phyloP scores from a whole-genome alignment of 306 rosid species.

The Vigna mungo region DNA sequence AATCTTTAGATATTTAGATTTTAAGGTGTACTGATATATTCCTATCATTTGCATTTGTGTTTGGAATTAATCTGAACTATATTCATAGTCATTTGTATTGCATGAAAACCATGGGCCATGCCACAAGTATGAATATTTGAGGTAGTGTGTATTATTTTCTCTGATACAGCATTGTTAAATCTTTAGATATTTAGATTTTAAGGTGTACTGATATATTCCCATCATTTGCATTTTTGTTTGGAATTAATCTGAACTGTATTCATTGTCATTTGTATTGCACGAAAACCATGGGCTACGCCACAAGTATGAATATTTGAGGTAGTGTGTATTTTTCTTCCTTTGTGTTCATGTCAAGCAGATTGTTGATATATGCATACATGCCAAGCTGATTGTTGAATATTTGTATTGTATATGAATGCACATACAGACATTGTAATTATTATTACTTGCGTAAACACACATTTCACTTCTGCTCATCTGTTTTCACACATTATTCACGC shows the following conservation, averaged over 20 bases:
- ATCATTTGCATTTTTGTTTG: conserved; percentile 1
- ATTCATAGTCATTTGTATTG: not conserved
- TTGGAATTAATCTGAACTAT: conserved; percentile 11
- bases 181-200: not conserved
- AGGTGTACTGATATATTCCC: not conserved
- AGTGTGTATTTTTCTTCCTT: not conserved
- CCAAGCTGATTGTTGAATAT: not conserved
- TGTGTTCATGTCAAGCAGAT: not conserved
- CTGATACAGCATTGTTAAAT: conserved; percentile 16
- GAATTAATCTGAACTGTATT: conserved; percentile 3
- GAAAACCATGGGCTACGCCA: conserved; percentile 1
- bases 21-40: conserved; percentile 3
- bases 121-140: not conserved
- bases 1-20: conserved; percentile 3
- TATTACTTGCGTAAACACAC: no score
- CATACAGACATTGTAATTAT: not conserved
- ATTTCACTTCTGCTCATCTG: no score
- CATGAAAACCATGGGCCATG: conserved; percentile 12
- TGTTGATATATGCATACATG: not conserved
- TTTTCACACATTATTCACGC: not conserved
- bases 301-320: not conserved
- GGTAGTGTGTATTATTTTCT: conserved; percentile 9
- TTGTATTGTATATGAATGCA: no score
- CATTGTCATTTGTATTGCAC: conserved; percentile 5
- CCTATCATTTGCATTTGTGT: not conserved